A percentile compares a stretch with the other conserved stretches of the same genome.
Evolutionary conservation across 805 yeast genomes (phyloP).

Genomic region (Hemisphaericaspora nanyangensis): DNA sequence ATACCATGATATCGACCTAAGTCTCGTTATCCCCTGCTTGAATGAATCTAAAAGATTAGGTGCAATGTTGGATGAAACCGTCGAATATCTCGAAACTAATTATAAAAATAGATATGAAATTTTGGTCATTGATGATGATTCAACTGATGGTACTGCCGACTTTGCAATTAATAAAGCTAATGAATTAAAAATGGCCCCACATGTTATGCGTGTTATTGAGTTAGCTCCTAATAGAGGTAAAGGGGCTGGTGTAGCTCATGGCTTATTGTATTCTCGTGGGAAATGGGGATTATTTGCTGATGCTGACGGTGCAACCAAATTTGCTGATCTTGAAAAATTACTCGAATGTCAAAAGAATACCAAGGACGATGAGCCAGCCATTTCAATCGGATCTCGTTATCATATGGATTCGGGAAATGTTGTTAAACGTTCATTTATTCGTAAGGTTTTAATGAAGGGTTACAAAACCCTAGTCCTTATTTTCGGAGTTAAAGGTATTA

Average conservation of each 20-base stretch:
- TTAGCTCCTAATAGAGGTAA: slow-evolving; percentile 82
- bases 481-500: slow-evolving; percentile 82
- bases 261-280: slow-evolving; percentile 74
- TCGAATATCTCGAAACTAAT: slow-evolving; percentile 45
- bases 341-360: slow-evolving; percentile 35
- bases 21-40: slow-evolving; percentile 90
- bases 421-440: slow-evolving; percentile 82
- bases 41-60: slow-evolving; percentile 77
- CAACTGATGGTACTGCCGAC: slow-evolving; percentile 72
- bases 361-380: slow-evolving; percentile 39
- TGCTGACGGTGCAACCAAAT: slow-evolving; percentile 94
- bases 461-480: slow-evolving; percentile 80
- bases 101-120: slow-evolving; percentile 59
- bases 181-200: slow-evolving; percentile 48
- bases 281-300: slow-evolving; percentile 81
- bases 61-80: slow-evolving; percentile 67
- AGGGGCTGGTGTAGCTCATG: slow-evolving; percentile 89
- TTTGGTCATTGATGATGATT: slow-evolving; percentile 88
- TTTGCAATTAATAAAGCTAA: slow-evolving; percentile 64
- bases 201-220: slow-evolving; percentile 64
- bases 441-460: slow-evolving; percentile 92
- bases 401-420: slow-evolving; percentile 97
- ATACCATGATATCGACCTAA: slow-evolving; percentile 47
- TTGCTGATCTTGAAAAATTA: slow-evolving; percentile 61
- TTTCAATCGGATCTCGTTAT: slow-evolving; percentile 91